Percentiles rank a stretch among this genome's conserved stretches.
Evolutionary conservation across 345 rosid species (phyloP).

Genomic region (Clarkia xantiana): DNA sequence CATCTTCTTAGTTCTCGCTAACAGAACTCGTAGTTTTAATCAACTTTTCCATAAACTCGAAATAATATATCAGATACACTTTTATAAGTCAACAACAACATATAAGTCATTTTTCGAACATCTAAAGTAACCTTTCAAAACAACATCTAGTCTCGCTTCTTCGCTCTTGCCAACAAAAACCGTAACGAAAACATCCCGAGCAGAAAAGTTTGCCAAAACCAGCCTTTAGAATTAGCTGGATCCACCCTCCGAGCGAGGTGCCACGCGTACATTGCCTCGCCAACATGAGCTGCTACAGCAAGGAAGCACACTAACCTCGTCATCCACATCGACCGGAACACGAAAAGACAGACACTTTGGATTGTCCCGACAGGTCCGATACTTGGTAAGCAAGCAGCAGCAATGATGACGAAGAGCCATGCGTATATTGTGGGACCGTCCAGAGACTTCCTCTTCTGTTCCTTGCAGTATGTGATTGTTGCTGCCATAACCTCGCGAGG

Average conservation of each 20-base stretch:
- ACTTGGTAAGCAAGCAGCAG: constrained; percentile 51
- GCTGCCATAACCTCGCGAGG: constrained; percentile 80
- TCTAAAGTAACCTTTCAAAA: no score
- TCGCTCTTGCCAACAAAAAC: constrained; percentile 47
- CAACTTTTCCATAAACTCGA: no score
- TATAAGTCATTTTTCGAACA: no score
- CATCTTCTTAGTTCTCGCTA: no score
- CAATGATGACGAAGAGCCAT: constrained; percentile 34
- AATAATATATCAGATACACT: no score
- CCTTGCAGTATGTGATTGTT: constrained; percentile 66
- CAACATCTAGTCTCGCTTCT: constrained; percentile 8
- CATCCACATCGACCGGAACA: constrained; percentile 35
- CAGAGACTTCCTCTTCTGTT: constrained; percentile 45
- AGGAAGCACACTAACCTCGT: constrained; percentile 25
- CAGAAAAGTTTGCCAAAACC: constrained; percentile 78
- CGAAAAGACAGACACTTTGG: constrained; percentile 35
- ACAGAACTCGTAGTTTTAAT: no score
- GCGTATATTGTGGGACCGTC: constrained; percentile 52
- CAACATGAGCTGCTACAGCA: constrained; percentile 26
- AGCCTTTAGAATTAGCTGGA: constrained; percentile 54
- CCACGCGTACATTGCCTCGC: constrained; percentile 54
- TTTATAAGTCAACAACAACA: no score
- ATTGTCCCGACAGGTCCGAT: constrained; percentile 49
- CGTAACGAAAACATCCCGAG: constrained; percentile 59
- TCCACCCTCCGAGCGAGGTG: constrained; percentile 48